Conservation (phyloP, 805 yeast genomes). For the Kuraishia hungarica region DNA sequence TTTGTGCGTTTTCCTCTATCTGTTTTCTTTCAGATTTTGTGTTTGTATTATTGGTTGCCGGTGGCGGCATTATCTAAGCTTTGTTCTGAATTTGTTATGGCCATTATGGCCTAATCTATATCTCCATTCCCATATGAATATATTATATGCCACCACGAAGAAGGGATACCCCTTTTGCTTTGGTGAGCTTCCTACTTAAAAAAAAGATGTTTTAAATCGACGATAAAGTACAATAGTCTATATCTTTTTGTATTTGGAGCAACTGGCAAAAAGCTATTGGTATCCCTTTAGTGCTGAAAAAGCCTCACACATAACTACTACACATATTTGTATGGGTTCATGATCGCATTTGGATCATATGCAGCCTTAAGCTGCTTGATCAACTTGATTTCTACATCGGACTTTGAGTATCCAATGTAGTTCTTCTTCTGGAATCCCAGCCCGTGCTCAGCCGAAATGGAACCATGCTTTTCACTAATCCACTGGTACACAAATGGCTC, state of each 20-base stretch:
- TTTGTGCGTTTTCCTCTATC: not conserved
- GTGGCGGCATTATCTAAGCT: not conserved
- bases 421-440: constrained; percentile 94
- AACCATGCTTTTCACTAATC: constrained; percentile 66
- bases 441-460: constrained; percentile 97
- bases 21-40: not conserved
- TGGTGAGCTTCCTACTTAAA: not conserved
- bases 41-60: not conserved
- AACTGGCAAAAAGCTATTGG: no score
- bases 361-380: constrained; percentile 74
- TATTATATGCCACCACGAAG: not conserved
- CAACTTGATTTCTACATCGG: constrained; percentile 56
- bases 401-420: constrained; percentile 80
- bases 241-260: no score
- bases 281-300: no score
- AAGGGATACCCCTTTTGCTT: not conserved
- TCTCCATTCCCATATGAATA: not conserved
- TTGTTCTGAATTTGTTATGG: not conserved
- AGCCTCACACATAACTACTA: constrained; percentile 17
- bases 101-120: not conserved
- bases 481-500: constrained; percentile 97
- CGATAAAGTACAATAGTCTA: not conserved
- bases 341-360: constrained; percentile 84
- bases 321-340: constrained; percentile 92
- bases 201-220: no score